A percentile compares a stretch with the other conserved stretches of the same genome.
Conservation (phyloP, 2,329 filamentous ascomycete genomes). For the Zymoseptoria pseudotritici region DNA sequence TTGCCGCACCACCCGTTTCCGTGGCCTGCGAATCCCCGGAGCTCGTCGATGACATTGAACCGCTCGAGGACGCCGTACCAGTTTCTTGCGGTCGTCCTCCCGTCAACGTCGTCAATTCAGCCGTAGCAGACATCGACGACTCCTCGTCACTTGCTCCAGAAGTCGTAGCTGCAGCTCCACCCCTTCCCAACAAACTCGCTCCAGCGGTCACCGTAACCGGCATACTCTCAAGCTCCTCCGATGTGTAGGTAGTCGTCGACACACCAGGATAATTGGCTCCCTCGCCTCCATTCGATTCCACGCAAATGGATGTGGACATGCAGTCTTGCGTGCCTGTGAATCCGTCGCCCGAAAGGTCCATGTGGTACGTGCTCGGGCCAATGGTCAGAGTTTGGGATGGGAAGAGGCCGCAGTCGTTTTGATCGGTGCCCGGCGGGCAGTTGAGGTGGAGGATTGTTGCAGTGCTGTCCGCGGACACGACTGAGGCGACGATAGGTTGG, state of each 20-base stretch:
- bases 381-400: conserved; percentile 14
- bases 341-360: conserved; percentile 11
- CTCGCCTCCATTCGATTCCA: conserved; percentile 9
- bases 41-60: not conserved
- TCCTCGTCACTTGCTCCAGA: not conserved
- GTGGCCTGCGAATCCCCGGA: not conserved
- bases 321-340: conserved; percentile 17
- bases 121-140: conserved; percentile 3
- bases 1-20: not conserved
- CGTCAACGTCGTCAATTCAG: not conserved
- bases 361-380: conserved; percentile 16
- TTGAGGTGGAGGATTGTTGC: conserved; percentile 14
- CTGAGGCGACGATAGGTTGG: conserved; percentile 12
- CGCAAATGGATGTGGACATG: conserved; percentile 8
- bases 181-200: not conserved
- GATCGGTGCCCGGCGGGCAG: conserved; percentile 10
- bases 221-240: conserved; percentile 5
- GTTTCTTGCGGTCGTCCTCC: not conserved
- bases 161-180: conserved; percentile 2
- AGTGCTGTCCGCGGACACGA: conserved; percentile 9
- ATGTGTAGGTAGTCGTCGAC: conserved; percentile 14
- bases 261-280: conserved; percentile 16
- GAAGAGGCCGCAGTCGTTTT: conserved; percentile 18
- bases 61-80: not conserved
- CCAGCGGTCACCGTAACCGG: conserved; percentile 15